Percentiles rank a stretch among this genome's conserved stretches.
Conservation (phyloP, 192 early-diverging fungal species). For the Dissophora globulifera region DNA sequence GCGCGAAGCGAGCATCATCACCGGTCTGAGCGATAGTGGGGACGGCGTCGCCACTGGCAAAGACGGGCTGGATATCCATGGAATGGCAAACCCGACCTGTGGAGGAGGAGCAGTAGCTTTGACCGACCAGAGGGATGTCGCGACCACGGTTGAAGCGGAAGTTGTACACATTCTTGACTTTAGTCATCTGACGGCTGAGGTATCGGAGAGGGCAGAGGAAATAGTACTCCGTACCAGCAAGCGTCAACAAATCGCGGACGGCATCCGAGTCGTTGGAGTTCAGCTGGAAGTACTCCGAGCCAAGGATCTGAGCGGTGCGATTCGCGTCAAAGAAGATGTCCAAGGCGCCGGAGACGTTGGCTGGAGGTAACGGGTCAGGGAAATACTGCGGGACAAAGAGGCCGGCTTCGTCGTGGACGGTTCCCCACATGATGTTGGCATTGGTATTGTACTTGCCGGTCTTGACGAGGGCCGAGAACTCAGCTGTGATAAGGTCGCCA, state of each 20-base stretch:
- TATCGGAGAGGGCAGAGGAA: conserved; percentile 40
- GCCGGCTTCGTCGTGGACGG: conserved; percentile 38
- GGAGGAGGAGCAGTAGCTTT: conserved; percentile 17
- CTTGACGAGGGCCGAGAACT: conserved; percentile 42
- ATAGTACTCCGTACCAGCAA: conserved; percentile 32
- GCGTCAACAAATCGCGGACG: conserved; percentile 20
- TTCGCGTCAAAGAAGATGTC: conserved; percentile 21
- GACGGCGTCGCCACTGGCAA: conserved; percentile 27
- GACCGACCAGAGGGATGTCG: conserved; percentile 16
- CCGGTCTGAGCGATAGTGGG: conserved; percentile 18
- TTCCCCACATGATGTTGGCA: conserved; percentile 41
- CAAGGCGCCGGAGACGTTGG: background rate
- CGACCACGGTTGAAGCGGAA: conserved; percentile 45
- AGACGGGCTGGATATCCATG: conserved; percentile 33
- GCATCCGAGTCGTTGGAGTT: conserved; percentile 17
- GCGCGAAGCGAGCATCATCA: conserved; percentile 52
- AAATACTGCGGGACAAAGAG: conserved; percentile 30
- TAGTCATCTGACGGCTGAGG: conserved; percentile 32
- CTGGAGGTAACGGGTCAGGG: conserved; percentile 13
- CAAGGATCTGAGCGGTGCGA: conserved; percentile 12
- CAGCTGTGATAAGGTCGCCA: conserved; percentile 27
- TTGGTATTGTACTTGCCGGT: conserved; percentile 36
- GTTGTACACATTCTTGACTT: conserved; percentile 17
- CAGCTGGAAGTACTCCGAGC: conserved; percentile 23
- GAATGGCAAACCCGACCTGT: conserved; percentile 44